Base-by-base conservation (phyloP, 495 filamentous ascomycete genomes). In the Hypoxylon fragiforme region DNA sequence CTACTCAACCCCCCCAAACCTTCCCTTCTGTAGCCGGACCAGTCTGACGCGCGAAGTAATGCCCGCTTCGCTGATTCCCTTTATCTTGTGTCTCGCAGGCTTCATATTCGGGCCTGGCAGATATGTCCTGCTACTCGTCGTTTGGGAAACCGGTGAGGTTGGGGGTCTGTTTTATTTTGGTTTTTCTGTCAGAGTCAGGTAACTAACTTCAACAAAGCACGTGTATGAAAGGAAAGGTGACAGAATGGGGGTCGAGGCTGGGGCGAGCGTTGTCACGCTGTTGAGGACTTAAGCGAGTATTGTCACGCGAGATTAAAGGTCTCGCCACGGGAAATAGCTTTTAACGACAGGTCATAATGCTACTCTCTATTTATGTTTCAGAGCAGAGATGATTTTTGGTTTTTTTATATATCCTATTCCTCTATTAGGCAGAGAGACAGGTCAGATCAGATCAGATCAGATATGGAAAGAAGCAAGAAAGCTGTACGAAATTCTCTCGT, bases 341-440 rank as follows among this genome's bases (percentile, higher is more conserved):
- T 34, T 35, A 20, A 16, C 46, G 47, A 51, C 47, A 21, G 11
- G 42, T 61, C 51, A 61, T 48, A 55, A 56, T 56, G 13, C 45
- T 36, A 52, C 37, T 44, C 12, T 48, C 21, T 9, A 47, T 38
- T 11, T 40, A 57, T 31, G 52, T 57, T 57, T 53, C 43, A 44
- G 15, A 28, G 8, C 11, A 30, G 39, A n/a, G n/a, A n/a, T n/a
- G n/a, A n/a, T n/a, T n/a, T n/a, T n/a, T n/a, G n/a, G n/a, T n/a
- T n/a, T n/a, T n/a, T n/a, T n/a, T n/a, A n/a, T n/a, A n/a, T n/a
- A n/a, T n/a, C n/a, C n/a, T n/a, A n/a, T n/a, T n/a, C n/a, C n/a
- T n/a, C n/a, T n/a, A n/a, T n/a, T n/a, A n/a, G n/a, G n/a, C n/a
- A n/a, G n/a, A n/a, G n/a, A n/a, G n/a, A n/a, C n/a, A n/a, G n/a